phyloP scores from a whole-genome alignment of 1,139 yeast species.

The Nadsonia commutata region DNA sequence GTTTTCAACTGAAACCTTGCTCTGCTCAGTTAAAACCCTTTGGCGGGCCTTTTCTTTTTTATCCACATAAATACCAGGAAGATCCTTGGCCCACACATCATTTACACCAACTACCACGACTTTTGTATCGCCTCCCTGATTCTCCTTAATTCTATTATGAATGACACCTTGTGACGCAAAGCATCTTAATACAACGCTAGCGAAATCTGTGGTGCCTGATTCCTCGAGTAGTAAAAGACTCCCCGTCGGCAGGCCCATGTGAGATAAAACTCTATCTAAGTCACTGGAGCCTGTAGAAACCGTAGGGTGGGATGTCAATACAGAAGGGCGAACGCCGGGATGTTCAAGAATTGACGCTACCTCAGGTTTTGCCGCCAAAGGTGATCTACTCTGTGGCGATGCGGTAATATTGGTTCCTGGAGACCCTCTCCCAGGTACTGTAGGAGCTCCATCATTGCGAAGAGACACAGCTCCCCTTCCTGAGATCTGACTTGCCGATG shows the following conservation, averaged over 20 bases:
- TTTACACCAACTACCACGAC: conserved; percentile 53
- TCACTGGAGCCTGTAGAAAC: conserved; percentile 67
- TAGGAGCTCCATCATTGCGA: neutral
- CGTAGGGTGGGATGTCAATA: conserved; percentile 58
- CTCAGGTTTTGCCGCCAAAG: neutral
- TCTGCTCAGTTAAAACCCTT: conserved; percentile 43
- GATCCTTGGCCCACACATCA: conserved; percentile 48
- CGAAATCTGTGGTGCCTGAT: conserved; percentile 78
- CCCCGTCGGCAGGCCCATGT: conserved; percentile 80
- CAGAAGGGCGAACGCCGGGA: conserved; percentile 55
- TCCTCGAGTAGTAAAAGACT: conserved; percentile 61
- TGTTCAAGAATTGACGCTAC: conserved; percentile 11
- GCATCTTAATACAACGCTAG: conserved; percentile 53
- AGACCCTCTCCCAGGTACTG: neutral
- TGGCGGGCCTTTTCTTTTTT: conserved; percentile 52
- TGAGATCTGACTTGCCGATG: conserved; percentile 2
- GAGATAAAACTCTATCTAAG: conserved; percentile 59
- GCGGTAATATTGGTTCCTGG: neutral
- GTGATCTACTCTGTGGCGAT: neutral
- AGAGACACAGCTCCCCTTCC: conserved; percentile 1
- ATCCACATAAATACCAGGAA: conserved; percentile 73
- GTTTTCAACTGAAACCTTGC: conserved; percentile 55
- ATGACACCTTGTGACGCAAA: conserved; percentile 70
- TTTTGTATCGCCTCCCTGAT: conserved; percentile 16
- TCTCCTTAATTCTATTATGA: conserved; percentile 38